phyloP scores from a whole-genome alignment of 257 asterid species.

The Solanum commersonii region DNA sequence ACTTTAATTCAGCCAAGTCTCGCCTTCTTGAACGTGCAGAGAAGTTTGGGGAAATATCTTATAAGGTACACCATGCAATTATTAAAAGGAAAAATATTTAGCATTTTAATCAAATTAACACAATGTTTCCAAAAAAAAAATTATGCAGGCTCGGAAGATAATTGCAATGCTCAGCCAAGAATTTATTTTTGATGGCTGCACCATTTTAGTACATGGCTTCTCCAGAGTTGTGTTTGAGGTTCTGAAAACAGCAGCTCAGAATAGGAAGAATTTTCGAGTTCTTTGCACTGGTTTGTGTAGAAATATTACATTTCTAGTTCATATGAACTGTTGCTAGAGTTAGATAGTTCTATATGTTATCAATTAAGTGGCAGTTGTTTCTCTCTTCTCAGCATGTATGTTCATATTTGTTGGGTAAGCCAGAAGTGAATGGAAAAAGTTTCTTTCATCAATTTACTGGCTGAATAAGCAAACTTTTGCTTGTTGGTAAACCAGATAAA shows the following conservation, averaged over 20 bases:
- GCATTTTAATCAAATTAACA: neutral
- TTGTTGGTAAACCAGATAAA: neutral
- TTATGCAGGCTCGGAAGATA: slow-evolving; percentile 61
- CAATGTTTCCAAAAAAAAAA: neutral
- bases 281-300: slow-evolving; percentile 63
- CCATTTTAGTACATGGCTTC: slow-evolving; percentile 94
- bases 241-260: slow-evolving; percentile 67
- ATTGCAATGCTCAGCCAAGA: slow-evolving; percentile 88
- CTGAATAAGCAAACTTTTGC: neutral
- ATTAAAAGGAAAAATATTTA: neutral
- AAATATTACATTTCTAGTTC: neutral
- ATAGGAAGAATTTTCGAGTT: slow-evolving; percentile 62
- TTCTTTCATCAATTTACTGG: neutral
- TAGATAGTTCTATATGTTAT: neutral
- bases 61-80: slow-evolving; percentile 36
- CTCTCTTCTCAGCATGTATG: neutral
- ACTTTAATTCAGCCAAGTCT: slow-evolving; percentile 75
- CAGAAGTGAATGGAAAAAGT: neutral
- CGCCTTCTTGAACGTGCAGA: slow-evolving; percentile 91
- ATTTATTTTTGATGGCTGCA: slow-evolving; percentile 83
- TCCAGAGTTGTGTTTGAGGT: slow-evolving; percentile 83
- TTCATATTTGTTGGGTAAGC: neutral
- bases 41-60: slow-evolving; percentile 90
- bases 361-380: neutral
- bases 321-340: neutral